Evolutionary conservation across 176 grass and related monocot species (phyloP).

Genomic region (Aegilops bicornis): DNA sequence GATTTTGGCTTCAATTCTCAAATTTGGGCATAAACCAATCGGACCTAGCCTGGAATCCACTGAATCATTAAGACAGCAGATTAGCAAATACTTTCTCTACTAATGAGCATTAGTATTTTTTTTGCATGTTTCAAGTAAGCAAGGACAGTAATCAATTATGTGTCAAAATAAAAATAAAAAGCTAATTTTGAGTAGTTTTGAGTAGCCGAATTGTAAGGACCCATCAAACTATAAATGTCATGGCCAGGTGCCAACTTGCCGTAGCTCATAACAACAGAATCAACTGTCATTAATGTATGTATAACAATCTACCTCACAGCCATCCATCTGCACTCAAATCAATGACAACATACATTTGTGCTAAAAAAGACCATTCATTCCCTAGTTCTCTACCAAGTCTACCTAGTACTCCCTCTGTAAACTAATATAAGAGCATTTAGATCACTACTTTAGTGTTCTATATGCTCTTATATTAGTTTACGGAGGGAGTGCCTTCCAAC

Average conservation of each 20-base stretch:
- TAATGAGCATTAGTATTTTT: not conserved
- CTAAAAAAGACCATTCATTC: not conserved
- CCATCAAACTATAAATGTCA: not conserved
- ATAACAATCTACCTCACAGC: not conserved
- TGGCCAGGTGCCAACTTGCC: not conserved
- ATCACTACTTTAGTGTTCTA: too few relatives aligned
- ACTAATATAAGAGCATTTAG: too few relatives aligned
- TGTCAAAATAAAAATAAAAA: not conserved
- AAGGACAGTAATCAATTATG: not conserved
- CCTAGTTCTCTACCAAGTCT: not conserved
- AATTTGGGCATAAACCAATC: not conserved
- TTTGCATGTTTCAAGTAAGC: not conserved
- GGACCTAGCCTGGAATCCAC: not conserved
- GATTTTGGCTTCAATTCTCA: not conserved
- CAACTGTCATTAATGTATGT: not conserved
- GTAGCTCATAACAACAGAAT: not conserved
- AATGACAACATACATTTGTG: not conserved
- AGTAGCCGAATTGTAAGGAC: not conserved
- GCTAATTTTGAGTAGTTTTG: not conserved
- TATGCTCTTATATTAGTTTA: too few relatives aligned
- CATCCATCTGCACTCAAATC: conserved; percentile 3
- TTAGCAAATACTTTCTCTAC: not conserved
- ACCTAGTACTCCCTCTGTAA: too few relatives aligned
- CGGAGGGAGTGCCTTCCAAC: too few relatives aligned
- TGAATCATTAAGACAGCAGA: not conserved